Conservation (phyloP, 129 eudicot species). For the Arctium lappa region DNA sequence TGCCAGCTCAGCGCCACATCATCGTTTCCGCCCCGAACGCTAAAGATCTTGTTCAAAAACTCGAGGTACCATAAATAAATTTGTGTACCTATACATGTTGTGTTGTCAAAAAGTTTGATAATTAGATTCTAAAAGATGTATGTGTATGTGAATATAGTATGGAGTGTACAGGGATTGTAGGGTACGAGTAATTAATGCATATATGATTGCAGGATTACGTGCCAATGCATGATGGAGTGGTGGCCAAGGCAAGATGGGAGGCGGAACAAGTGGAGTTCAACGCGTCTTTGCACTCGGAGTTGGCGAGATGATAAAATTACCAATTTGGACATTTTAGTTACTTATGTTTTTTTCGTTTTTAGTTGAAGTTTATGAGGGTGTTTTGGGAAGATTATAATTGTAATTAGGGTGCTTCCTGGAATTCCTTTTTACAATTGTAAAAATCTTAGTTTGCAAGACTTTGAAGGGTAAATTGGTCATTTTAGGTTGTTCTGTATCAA, state of each 20-base stretch:
- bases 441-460: neutral
- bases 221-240: conserved; percentile 59
- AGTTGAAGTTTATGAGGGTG: neutral
- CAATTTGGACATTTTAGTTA: neutral
- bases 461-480: neutral
- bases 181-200: conserved; percentile 13
- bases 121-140: neutral
- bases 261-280: conserved; percentile 69
- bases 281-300: conserved; percentile 41
- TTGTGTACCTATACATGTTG: neutral
- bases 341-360: neutral
- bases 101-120: too few relatives aligned
- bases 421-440: neutral
- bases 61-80: conserved; percentile 31
- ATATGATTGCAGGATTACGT: conserved; percentile 46
- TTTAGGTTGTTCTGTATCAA: neutral
- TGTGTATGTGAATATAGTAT: neutral
- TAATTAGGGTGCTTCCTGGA: neutral
- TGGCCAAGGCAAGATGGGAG: conserved; percentile 64
- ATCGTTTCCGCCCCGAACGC: conserved; percentile 53
- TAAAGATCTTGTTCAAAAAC: conserved; percentile 48
- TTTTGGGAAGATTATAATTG: neutral
- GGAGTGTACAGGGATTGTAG: neutral
- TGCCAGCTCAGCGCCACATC: conserved; percentile 59
- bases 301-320: conserved; percentile 36